Conservation (phyloP, 768 basidiomycete species). For the Bullera alba region DNA sequence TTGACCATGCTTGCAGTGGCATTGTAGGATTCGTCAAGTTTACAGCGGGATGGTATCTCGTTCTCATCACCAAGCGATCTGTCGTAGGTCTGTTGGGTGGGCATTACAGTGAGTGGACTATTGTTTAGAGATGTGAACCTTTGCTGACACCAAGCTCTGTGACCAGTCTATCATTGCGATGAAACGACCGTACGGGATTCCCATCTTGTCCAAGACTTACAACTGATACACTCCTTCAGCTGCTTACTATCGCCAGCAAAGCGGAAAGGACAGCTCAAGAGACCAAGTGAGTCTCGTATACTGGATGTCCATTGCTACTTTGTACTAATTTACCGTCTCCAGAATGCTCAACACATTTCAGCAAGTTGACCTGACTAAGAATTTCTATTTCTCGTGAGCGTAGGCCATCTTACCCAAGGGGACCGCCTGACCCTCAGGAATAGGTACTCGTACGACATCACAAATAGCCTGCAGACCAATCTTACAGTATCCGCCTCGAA, state of each 20-base stretch:
- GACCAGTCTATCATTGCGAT: conserved; percentile 78
- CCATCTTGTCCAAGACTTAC: background rate
- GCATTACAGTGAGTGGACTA: conserved; percentile 57
- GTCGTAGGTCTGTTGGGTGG: conserved; percentile 91
- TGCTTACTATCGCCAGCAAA: conserved; percentile 67
- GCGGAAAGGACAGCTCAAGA: conserved; percentile 83
- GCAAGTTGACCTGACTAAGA: conserved; percentile 96
- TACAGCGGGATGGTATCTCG: conserved; percentile 93
- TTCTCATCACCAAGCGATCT: conserved; percentile 79
- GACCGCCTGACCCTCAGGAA: background rate
- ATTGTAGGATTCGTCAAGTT: conserved; percentile 76
- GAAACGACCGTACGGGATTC: conserved; percentile 65
- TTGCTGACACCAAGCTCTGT: conserved; percentile 6
- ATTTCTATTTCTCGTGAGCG: conserved; percentile 95
- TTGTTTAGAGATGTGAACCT: background rate
- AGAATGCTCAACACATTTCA: conserved; percentile 83
- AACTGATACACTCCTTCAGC: conserved; percentile 15
- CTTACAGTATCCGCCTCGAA: conserved; percentile 51
- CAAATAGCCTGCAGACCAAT: conserved; percentile 90
- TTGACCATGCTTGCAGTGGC: conserved; percentile 32
- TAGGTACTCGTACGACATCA: conserved; percentile 84
- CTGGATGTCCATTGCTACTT: background rate
- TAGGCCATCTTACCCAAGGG: background rate
- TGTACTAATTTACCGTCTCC: conserved; percentile 3
- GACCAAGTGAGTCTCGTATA: conserved; percentile 52